Evolutionary conservation across 768 basidiomycete species (phyloP).

Genomic region (Rhodosporidiobolus odoratus): DNA sequence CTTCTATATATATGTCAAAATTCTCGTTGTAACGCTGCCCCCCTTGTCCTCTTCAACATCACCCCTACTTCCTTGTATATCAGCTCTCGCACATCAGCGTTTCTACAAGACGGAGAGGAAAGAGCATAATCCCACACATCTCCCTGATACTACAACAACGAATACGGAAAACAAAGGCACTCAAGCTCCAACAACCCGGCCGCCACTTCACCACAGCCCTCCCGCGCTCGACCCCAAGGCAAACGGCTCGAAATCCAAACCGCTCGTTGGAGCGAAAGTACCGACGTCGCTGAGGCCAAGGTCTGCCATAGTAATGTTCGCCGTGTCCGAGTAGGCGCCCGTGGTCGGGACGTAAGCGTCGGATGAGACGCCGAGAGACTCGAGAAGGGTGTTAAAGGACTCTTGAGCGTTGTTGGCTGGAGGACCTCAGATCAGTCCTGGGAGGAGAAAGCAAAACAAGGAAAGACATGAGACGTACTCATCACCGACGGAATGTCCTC

Average conservation of each 20-base stretch:
- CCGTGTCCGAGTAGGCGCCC: not conserved
- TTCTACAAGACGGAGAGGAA: no score
- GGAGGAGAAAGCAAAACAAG: not conserved
- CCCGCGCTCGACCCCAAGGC: constrained; percentile 1
- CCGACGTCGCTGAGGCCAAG: constrained; percentile 6
- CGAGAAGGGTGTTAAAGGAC: constrained; percentile 16
- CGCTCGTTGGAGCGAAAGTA: not conserved
- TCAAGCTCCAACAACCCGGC: no score
- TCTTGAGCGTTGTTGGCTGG: constrained; percentile 3
- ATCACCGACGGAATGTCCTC: constrained; percentile 25
- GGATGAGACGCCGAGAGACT: constrained; percentile 19
- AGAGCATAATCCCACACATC: no score
- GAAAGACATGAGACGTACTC: not conserved
- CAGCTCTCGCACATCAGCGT: no score
- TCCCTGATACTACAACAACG: no score
- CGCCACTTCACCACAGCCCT: constrained; percentile 11
- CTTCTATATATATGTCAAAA: not conserved
- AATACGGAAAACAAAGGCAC: no score
- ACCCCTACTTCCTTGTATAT: no score
- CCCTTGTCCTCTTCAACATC: not conserved
- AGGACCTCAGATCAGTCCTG: not conserved
- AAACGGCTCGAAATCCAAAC: constrained; percentile 14
- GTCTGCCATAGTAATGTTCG: not conserved
- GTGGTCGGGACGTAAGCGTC: not conserved
- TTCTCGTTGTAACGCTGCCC: not conserved